phyloP scores from a whole-genome alignment of 345 rosid genomes.

The Pistacia integerrima region DNA sequence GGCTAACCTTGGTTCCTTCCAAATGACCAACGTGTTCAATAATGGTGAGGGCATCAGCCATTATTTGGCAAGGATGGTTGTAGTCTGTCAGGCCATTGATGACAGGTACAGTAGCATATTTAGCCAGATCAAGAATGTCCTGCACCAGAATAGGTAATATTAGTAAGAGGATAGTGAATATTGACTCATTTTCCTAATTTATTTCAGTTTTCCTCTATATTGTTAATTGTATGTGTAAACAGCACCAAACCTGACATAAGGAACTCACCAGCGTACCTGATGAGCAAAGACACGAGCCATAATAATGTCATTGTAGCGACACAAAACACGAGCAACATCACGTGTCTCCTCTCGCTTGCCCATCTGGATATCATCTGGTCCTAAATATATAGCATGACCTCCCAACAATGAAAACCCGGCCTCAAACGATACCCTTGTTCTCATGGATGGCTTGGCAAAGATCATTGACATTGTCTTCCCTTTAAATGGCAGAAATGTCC shows the following conservation, averaged over 20 bases:
- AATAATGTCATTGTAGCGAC: conserved; percentile 84
- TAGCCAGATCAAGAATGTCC: conserved; percentile 93
- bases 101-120: conserved; percentile 79
- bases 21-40: conserved; percentile 83
- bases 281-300: conserved; percentile 98
- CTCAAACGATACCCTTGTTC: conserved; percentile 95
- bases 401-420: conserved; percentile 93
- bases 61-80: conserved; percentile 96
- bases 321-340: conserved; percentile 92
- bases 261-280: conserved; percentile 94
- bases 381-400: conserved; percentile 91
- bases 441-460: conserved; percentile 97
- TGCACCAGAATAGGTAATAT: conserved; percentile 32
- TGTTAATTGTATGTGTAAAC: not conserved
- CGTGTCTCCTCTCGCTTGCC: conserved; percentile 96
- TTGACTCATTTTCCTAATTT: not conserved
- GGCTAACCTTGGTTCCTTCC: conserved; percentile 88
- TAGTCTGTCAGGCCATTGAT: conserved; percentile 91
- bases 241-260: conserved; percentile 17
- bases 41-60: conserved; percentile 98
- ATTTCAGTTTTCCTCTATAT: not conserved
- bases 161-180: not conserved
- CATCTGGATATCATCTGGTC: conserved; percentile 95
- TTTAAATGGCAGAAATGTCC: conserved; percentile 73
- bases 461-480: conserved; percentile 97